Percentiles rank a stretch among this genome's conserved stretches.
phyloP scores from a whole-genome alignment of 2,329 filamentous ascomycete genomes.

The Cercospora sesami region DNA sequence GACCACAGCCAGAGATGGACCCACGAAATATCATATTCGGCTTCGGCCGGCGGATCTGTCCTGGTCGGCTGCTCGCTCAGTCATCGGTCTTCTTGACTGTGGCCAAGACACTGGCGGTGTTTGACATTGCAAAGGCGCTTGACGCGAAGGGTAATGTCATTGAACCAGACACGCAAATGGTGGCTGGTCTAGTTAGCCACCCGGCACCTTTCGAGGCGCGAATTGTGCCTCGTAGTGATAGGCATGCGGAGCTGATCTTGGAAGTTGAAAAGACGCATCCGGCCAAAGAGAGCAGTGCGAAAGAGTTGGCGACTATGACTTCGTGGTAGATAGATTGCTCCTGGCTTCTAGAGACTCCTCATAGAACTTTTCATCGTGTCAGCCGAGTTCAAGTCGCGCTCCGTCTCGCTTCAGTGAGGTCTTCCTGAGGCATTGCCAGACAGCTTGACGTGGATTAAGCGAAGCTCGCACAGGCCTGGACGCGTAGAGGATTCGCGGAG shows the following conservation, averaged over 20 bases:
- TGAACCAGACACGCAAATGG: slow-evolving; percentile 12
- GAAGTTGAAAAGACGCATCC: slow-evolving; percentile 21
- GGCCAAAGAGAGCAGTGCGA: slow-evolving; percentile 19
- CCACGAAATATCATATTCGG: slow-evolving; percentile 25
- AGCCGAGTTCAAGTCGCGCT: not conserved
- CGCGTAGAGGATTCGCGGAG: not conserved
- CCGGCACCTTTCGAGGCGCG: slow-evolving; percentile 20
- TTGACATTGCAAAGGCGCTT: slow-evolving; percentile 20
- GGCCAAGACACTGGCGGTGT: slow-evolving; percentile 17
- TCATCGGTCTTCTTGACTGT: slow-evolving; percentile 23
- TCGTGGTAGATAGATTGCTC: not conserved
- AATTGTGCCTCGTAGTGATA: slow-evolving; percentile 17
- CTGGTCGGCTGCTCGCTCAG: slow-evolving; percentile 24
- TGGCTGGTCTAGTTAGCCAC: slow-evolving; percentile 23
- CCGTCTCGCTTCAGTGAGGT: not conserved
- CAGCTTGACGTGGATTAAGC: not conserved
- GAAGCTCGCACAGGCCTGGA: not conserved
- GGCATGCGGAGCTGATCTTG: slow-evolving; percentile 17
- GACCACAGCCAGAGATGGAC: slow-evolving; percentile 27
- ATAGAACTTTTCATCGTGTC: not conserved
- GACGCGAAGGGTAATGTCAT: slow-evolving; percentile 15
- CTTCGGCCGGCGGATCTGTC: slow-evolving; percentile 28
- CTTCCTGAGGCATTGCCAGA: not conserved
- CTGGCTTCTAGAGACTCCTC: not conserved
- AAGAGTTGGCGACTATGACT: slow-evolving; percentile 15